phyloP scores from a whole-genome alignment of 2,329 filamentous ascomycete genomes.

The Trichoderma breve region DNA sequence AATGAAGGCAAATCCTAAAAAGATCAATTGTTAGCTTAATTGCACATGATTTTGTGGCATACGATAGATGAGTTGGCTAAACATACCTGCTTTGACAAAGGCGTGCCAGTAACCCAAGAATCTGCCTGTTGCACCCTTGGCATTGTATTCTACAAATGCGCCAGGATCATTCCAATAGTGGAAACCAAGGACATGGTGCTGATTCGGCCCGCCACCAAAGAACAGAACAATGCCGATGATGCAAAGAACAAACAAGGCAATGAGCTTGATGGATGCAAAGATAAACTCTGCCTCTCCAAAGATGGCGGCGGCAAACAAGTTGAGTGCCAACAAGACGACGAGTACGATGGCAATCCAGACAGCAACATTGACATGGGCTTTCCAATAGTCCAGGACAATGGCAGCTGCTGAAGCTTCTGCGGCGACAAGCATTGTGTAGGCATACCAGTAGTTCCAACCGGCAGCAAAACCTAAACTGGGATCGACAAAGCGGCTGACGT shows the following conservation, averaged over 20 bases:
- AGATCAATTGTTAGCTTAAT: not conserved
- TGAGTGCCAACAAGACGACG: conserved; percentile 52
- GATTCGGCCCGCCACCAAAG: conserved; percentile 53
- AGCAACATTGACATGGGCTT: conserved; percentile 47
- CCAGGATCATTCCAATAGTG: conserved; percentile 40
- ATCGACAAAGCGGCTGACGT: conserved; percentile 55
- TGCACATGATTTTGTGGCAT: not conserved
- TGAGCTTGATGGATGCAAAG: conserved; percentile 60
- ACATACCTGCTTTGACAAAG: conserved; percentile 41
- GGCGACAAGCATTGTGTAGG: conserved; percentile 56
- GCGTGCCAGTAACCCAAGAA: conserved; percentile 60
- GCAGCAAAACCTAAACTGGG: conserved; percentile 55
- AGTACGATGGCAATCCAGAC: conserved; percentile 61
- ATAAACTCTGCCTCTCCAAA: conserved; percentile 63
- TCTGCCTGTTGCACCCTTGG: conserved; percentile 45
- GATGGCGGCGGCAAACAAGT: conserved; percentile 55
- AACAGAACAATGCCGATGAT: conserved; percentile 56
- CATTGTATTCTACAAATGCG: conserved; percentile 49
- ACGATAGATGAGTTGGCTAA: too few species aligned
- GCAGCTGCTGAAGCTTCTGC: conserved; percentile 58
- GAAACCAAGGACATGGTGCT: conserved; percentile 47
- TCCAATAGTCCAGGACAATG: conserved; percentile 62
- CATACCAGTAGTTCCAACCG: conserved; percentile 63
- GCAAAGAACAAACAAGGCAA: conserved; percentile 57
- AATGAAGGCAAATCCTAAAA: conserved; percentile 56